Evolutionary conservation across 2,329 filamentous ascomycete species (phyloP).

Genomic region (Exophiala lecanii-corni): DNA sequence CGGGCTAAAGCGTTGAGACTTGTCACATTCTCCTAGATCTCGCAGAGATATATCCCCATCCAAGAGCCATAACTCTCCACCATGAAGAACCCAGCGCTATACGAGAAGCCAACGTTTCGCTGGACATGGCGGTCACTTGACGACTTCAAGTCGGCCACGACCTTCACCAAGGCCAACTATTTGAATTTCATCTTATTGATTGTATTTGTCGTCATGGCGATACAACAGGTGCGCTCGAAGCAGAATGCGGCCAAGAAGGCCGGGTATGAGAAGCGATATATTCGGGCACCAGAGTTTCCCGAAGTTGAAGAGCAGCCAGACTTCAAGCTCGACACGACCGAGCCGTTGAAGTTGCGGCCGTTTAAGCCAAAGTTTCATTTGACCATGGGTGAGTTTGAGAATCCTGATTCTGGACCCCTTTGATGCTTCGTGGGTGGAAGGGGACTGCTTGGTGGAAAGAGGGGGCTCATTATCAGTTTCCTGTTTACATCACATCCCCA

Average conservation of each 20-base stretch:
- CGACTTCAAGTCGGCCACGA: slow-evolving; percentile 17
- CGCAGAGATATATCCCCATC: too few relatives aligned
- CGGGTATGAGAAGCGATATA: slow-evolving; percentile 18
- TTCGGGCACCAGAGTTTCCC: slow-evolving; percentile 27
- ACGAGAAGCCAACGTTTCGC: slow-evolving; percentile 18
- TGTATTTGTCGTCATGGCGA: slow-evolving; percentile 15
- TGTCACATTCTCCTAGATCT: too few relatives aligned
- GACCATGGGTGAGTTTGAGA: slow-evolving; percentile 58
- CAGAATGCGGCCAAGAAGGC: slow-evolving; percentile 16
- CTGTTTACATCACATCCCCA: too few relatives aligned
- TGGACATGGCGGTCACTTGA: slow-evolving; percentile 23
- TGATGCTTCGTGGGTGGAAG: too few relatives aligned
- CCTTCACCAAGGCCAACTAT: slow-evolving; percentile 23
- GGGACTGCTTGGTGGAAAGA: background rate
- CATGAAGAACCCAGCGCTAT: slow-evolving; percentile 2
- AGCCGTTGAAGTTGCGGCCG: slow-evolving; percentile 51
- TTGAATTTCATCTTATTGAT: slow-evolving; percentile 20
- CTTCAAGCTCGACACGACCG: slow-evolving; percentile 49
- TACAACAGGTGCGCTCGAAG: slow-evolving; percentile 16
- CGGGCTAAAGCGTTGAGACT: too few relatives aligned
- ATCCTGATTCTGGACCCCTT: background rate
- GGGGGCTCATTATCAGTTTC: too few relatives aligned
- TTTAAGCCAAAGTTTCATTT: slow-evolving; percentile 60
- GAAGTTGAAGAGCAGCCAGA: slow-evolving; percentile 39
- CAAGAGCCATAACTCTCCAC: too few relatives aligned